Base-by-base conservation (phyloP, 352 stramenopile species). In the Pilasporangium apinafurcum region DNA sequence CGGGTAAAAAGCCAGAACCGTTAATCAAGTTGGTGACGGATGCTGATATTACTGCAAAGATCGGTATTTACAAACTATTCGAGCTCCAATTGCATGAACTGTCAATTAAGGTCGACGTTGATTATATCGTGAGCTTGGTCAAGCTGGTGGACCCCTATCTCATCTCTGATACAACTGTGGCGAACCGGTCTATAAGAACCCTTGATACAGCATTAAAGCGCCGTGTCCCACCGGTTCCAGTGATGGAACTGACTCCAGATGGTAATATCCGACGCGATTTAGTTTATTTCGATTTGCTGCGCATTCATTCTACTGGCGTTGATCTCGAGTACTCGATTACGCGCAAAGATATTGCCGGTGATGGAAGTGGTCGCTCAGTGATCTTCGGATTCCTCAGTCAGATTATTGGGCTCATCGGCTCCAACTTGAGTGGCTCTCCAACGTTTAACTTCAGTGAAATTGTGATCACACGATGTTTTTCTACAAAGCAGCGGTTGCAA, bases 271-370 rank as follows among this genome's bases (percentile, higher is more conserved):
- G 78, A 36, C 81, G 72, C 13, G 71, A 94, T 48, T 38, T 90
- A 9, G 53, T 94, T 31, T 94, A 94, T 53, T 92, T 91, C 42
- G 80, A 92, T 45, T 40, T 86, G 32, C 56, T 92, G 39, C 71
- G 75, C 16, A 83, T 94, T 37, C 74, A 78, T 29, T 71, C 79
- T 21, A 62, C 88, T 24, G 64, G 56, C 8, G 63, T 94, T 25
- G 75, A 91, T 38, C 46, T 94, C 27, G 79, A 94, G 51, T 92
- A 90, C 48, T 78, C 74, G 25, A 92, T 94, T 47, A 88, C 81
- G 8, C 74, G 79, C 22, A 89, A 87, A 37, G 82, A 92, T 35
- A 88, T 94, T 25, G 68, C 74, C 13, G 69, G 75, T n/a, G 65
- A 62, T 18, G 69, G 67, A 27, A 64, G 54, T 28, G 68, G 79